These are phyloP conservation scores for Suhomyces tanzawaensis DNA, from an alignment of 805 yeast genomes.

Conservation along the genomic window DNA sequence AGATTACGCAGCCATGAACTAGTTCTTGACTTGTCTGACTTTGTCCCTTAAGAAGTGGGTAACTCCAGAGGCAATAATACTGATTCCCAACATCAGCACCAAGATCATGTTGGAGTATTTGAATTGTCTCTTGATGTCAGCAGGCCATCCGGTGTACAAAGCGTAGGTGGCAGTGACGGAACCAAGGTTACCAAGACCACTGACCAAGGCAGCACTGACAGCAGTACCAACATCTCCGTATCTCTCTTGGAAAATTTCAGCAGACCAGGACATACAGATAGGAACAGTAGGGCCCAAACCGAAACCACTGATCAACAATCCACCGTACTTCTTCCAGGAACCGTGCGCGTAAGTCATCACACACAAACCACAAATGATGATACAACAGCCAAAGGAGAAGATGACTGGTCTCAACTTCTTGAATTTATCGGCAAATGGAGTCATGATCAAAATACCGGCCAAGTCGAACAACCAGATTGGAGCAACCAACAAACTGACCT, in stretches of 20 bases:
- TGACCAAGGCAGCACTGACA: conserved; percentile 75
- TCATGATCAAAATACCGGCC: conserved; percentile 67
- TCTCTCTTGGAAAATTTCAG: conserved; percentile 65
- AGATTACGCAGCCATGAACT: too few relatives aligned
- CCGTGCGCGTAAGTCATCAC: conserved; percentile 74
- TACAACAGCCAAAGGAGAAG: conserved; percentile 58
- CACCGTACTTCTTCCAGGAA: conserved; percentile 77
- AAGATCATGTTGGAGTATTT: conserved; percentile 80
- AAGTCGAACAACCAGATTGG: conserved; percentile 90
- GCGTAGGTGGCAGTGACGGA: conserved; percentile 86
- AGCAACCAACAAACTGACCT: conserved; percentile 74
- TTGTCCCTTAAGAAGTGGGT: conserved; percentile 32
- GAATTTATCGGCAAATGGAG: conserved; percentile 77
- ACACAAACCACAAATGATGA: conserved; percentile 72
- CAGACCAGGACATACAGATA: conserved; percentile 78
- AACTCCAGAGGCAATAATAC: conserved; percentile 50
- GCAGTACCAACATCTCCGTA: conserved; percentile 87
- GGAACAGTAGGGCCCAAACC: conserved; percentile 93
- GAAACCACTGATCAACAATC: conserved; percentile 76
- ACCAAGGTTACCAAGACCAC: conserved; percentile 86
- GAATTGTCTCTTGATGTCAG: conserved; percentile 59
- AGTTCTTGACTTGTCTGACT: conserved; percentile 30
- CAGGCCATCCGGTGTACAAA: conserved; percentile 84
- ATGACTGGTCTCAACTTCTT: conserved; percentile 57
- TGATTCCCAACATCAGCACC: conserved; percentile 71